A percentile compares a stretch with the other conserved stretches of the same genome.
Evolutionary conservation across 495 filamentous ascomycete species (phyloP).

Genomic region (Chlorociboria aeruginascens): DNA sequence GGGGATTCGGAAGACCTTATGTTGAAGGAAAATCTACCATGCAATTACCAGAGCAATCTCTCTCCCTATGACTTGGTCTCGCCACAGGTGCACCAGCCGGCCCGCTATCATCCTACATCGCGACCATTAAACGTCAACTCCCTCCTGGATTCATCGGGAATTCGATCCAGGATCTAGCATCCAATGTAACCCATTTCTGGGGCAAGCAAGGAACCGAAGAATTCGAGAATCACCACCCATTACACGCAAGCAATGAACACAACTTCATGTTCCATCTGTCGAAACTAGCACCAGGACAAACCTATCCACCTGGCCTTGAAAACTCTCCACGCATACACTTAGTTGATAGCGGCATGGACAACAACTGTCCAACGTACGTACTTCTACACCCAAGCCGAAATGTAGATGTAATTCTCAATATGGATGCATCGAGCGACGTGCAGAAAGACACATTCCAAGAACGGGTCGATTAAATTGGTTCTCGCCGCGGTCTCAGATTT

Average conservation of each 20-base stretch:
- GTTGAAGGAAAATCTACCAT: conserved; percentile 17
- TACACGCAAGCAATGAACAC: conserved; percentile 23
- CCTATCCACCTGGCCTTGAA: conserved; percentile 15
- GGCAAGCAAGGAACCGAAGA: conserved; percentile 21
- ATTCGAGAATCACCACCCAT: conserved; percentile 22
- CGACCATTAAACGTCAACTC: conserved; percentile 20
- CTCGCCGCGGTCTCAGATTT: conserved; percentile 19
- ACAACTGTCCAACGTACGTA: conserved; percentile 21
- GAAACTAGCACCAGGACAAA: not conserved
- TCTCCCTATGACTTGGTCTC: conserved; percentile 20
- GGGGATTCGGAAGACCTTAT: conserved; percentile 21
- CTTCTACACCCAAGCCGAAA: conserved; percentile 18
- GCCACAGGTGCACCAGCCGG: conserved; percentile 21
- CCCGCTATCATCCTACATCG: conserved; percentile 21
- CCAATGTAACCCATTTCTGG: conserved; percentile 16
- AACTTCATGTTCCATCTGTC: conserved; percentile 22
- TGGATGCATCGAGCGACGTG: conserved; percentile 23
- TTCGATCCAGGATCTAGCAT: conserved; percentile 14
- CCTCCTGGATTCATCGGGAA: conserved; percentile 20
- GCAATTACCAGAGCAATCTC: conserved; percentile 22
- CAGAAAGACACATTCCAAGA: conserved; percentile 22
- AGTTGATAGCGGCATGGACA: conserved; percentile 23
- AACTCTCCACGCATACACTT: conserved; percentile 22
- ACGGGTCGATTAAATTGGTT: conserved; percentile 20
- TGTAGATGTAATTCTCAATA: conserved; percentile 23